Evolutionary conservation across 2,329 filamentous ascomycete genomes (phyloP).

Genomic region (Triangularia setosa): DNA sequence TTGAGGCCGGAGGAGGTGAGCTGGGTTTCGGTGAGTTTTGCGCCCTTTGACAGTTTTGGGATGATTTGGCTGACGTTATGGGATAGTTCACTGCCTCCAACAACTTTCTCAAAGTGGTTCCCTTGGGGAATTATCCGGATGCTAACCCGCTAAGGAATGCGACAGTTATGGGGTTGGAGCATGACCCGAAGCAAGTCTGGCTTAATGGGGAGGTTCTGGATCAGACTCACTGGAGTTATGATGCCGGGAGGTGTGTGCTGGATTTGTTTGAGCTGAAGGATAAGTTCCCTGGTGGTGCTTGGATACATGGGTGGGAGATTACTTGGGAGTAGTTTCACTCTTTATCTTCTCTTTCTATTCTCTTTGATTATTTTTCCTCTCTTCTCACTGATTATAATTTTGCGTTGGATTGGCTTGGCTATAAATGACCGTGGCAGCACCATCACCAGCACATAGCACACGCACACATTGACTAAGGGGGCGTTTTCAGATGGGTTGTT

Average conservation of each 20-base stretch:
- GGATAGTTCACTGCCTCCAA: constrained; percentile 30
- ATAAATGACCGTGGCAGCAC: not conserved
- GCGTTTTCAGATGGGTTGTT: not conserved
- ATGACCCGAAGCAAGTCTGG: constrained; percentile 40
- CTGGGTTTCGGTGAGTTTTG: constrained; percentile 47
- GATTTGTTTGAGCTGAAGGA: constrained; percentile 47
- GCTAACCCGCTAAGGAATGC: constrained; percentile 57
- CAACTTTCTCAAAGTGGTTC: constrained; percentile 44
- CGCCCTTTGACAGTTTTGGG: not conserved
- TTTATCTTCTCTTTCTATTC: not conserved
- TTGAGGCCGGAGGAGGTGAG: constrained; percentile 53
- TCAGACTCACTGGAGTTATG: constrained; percentile 43
- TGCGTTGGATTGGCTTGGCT: not conserved
- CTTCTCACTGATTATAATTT: constrained; percentile 25
- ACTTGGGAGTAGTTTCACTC: constrained; percentile 17
- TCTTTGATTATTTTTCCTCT: constrained; percentile 29
- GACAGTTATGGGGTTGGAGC: constrained; percentile 56
- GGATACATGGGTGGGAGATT: constrained; percentile 49
- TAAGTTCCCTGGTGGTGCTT: constrained; percentile 52
- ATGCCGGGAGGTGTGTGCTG: constrained; percentile 45
- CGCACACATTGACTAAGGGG: not conserved
- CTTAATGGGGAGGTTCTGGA: constrained; percentile 48
- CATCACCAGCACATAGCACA: not conserved
- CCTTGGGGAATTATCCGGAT: constrained; percentile 52
- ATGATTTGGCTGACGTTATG: too few species aligned